Conservation (phyloP, 768 basidiomycete species). For the Kwoniella sp. region DNA sequence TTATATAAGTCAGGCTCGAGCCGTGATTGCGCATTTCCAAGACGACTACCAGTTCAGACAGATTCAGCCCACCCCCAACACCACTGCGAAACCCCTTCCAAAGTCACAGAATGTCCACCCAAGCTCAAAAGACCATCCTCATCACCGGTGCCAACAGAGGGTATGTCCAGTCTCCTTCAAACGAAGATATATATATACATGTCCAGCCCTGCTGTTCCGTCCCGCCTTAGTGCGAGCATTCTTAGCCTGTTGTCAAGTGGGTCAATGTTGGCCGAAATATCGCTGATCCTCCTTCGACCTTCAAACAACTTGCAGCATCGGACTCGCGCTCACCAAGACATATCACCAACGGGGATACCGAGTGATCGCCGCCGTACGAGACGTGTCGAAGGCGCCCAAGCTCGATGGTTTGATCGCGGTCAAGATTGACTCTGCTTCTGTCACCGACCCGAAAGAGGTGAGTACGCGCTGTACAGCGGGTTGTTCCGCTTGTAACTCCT, state of each 20-base stretch:
- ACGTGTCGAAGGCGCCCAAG: constrained; percentile 7
- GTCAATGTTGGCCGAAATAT: background rate
- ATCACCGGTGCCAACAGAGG: constrained; percentile 29
- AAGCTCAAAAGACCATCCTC: constrained; percentile 8
- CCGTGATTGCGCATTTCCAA: too few relatives aligned
- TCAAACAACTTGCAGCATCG: constrained; percentile 11
- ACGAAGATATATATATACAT: too few relatives aligned
- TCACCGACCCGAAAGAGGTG: background rate
- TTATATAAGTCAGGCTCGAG: too few relatives aligned
- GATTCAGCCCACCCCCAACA: too few relatives aligned
- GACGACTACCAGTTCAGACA: too few relatives aligned
- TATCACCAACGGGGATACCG: constrained; percentile 13
- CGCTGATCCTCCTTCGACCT: background rate
- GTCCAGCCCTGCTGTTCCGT: background rate
- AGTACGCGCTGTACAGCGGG: background rate
- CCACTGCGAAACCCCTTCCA: too few relatives aligned
- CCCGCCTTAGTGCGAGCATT: too few relatives aligned
- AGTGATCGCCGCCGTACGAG: constrained; percentile 25
- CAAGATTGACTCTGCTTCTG: constrained; percentile 6
- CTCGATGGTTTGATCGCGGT: constrained; percentile 1
- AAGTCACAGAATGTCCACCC: background rate
- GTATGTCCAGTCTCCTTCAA: too few relatives aligned
- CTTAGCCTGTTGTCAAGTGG: too few relatives aligned
- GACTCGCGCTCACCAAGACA: constrained; percentile 8
- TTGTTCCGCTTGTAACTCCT: too few relatives aligned